Conservation (phyloP, 495 filamentous ascomycete genomes). For the Pyronema domesticum region DNA sequence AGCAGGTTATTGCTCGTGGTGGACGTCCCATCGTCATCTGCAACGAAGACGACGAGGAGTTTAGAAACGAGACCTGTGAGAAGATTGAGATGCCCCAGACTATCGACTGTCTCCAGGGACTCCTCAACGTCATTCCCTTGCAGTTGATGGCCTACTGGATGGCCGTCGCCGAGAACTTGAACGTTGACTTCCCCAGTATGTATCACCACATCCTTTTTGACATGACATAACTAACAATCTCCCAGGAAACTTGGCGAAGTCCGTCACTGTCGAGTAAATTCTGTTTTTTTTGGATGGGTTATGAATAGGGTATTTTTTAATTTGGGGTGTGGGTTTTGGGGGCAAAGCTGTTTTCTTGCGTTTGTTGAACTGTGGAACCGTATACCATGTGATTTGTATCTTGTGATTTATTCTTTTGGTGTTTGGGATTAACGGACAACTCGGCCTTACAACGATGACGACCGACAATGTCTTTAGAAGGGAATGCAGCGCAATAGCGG, state of each 20-base stretch:
- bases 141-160: constrained; percentile 98
- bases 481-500: no score
- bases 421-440: no score
- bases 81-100: constrained; percentile 96
- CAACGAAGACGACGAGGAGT: constrained; percentile 79
- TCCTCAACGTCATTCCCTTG: constrained; percentile 92
- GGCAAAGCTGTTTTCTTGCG: neutral
- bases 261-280: constrained; percentile 86
- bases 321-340: neutral
- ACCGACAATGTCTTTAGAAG: no score
- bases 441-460: no score
- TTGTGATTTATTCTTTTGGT: neutral
- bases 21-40: constrained; percentile 97
- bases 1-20: constrained; percentile 89
- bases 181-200: constrained; percentile 81
- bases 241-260: constrained; percentile 73
- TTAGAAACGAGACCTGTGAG: constrained; percentile 67
- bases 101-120: constrained; percentile 84
- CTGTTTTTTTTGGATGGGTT: no score
- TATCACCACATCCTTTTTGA: neutral
- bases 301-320: no score
- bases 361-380: neutral
- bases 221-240: constrained; percentile 5
- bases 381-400: constrained; percentile 3
- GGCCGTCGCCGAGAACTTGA: constrained; percentile 83